Conservation (phyloP, 306 rosid genomes). For the Datisca glomerata region DNA sequence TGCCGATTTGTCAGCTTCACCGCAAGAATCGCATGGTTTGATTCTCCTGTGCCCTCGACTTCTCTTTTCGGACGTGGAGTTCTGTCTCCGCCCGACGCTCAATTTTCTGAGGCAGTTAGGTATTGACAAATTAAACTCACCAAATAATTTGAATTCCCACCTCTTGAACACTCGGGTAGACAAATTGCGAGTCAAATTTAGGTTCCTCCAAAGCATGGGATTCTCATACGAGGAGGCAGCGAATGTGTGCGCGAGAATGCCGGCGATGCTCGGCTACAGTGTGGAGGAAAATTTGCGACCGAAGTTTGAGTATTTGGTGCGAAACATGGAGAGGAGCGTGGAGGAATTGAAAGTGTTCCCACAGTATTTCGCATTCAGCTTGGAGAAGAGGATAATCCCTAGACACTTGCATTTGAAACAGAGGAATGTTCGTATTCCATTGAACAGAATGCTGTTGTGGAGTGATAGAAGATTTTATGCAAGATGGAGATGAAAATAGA, state of each 20-base stretch:
- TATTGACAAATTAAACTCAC: constrained; percentile 18
- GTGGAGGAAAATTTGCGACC: constrained; percentile 51
- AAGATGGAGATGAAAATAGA: constrained; percentile 21
- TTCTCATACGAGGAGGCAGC: constrained; percentile 40
- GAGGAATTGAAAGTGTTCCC: constrained; percentile 64
- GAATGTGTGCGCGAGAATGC: constrained; percentile 32
- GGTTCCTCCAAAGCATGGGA: constrained; percentile 37
- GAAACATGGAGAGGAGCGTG: constrained; percentile 55
- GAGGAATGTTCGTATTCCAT: constrained; percentile 41
- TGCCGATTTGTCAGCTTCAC: constrained; percentile 29
- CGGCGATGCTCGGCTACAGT: constrained; percentile 71
- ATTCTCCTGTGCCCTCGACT: constrained; percentile 63
- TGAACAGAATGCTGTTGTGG: constrained; percentile 63
- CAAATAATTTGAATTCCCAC: constrained; percentile 47
- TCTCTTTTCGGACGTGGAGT: constrained; percentile 51
- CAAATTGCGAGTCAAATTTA: constrained; percentile 36
- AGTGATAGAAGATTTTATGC: constrained; percentile 54
- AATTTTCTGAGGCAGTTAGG: constrained; percentile 39
- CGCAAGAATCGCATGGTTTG: constrained; percentile 22
- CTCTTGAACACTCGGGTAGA: constrained; percentile 59
- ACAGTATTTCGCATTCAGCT: constrained; percentile 68
- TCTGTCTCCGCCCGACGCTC: constrained; percentile 61
- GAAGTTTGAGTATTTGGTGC: constrained; percentile 40
- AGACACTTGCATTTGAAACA: constrained; percentile 64
- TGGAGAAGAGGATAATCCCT: constrained; percentile 48